Evolutionary conservation across 2,329 filamentous ascomycete genomes (phyloP).

Genomic region (Aspergillus neoniger): DNA sequence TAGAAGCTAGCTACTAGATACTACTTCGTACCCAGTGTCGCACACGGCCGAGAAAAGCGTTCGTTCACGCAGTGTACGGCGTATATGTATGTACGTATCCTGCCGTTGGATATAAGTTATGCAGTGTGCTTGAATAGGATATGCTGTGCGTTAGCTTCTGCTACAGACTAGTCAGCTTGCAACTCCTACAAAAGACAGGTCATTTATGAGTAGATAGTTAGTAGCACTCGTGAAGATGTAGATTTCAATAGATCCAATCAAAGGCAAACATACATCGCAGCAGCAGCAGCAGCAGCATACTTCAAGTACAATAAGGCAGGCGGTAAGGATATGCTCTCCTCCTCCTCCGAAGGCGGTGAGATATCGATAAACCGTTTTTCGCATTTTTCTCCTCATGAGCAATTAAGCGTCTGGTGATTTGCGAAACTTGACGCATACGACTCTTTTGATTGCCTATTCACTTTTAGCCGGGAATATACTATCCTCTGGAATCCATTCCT

Average conservation of each 20-base stretch:
- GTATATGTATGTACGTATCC: background rate
- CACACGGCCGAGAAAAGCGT: background rate
- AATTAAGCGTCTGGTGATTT: background rate
- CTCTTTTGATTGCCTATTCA: background rate
- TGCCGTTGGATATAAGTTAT: background rate
- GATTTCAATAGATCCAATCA: no score
- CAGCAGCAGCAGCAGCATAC: background rate
- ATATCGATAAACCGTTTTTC: constrained; percentile 8
- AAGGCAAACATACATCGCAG: background rate
- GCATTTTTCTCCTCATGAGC: constrained; percentile 1
- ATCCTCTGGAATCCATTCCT: background rate
- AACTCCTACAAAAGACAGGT: no score
- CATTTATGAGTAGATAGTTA: no score
- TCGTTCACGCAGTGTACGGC: no score
- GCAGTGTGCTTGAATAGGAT: background rate
- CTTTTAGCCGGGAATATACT: background rate
- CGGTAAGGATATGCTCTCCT: background rate
- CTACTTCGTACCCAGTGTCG: no score
- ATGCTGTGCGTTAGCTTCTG: background rate
- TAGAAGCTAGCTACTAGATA: no score
- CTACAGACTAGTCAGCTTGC: background rate
- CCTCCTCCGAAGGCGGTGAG: constrained; percentile 4
- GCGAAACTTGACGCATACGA: background rate
- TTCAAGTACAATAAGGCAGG: background rate
- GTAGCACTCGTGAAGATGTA: no score